A percentile compares a stretch with the other conserved stretches of the same genome.
Evolutionary conservation across 768 basidiomycete species (phyloP).

Genomic region (Myochromella boudieri): DNA sequence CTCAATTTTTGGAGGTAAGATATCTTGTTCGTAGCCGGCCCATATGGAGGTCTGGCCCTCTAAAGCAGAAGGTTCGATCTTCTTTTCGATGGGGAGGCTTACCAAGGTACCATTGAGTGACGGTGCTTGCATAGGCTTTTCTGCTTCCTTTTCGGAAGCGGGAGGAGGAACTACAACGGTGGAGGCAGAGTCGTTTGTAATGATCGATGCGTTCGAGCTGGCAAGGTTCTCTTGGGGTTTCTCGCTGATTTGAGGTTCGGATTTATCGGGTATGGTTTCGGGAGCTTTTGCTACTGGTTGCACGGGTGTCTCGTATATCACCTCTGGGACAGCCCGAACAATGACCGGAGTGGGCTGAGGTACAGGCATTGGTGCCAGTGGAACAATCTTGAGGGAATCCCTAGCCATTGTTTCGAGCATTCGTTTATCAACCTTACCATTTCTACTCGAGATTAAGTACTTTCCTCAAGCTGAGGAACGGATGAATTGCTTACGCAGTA

Average conservation of each 20-base stretch:
- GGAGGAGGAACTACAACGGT: not conserved
- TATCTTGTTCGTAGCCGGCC: constrained; percentile 53
- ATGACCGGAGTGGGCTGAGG: not conserved
- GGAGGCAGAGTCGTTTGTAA: constrained; percentile 5
- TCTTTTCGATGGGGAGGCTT: constrained; percentile 18
- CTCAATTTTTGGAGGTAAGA: constrained; percentile 51
- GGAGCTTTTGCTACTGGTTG: not conserved
- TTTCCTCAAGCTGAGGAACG: not conserved
- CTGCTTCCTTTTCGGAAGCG: too few species aligned
- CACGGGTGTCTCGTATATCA: constrained; percentile 1
- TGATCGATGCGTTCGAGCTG: constrained; percentile 3
- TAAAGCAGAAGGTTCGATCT: constrained; percentile 14
- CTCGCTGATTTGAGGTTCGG: constrained; percentile 3
- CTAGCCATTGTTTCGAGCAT: constrained; percentile 39
- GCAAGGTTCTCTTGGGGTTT: constrained; percentile 3
- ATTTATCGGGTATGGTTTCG: constrained; percentile 3
- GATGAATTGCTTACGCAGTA: constrained; percentile 36
- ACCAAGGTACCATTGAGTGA: constrained; percentile 21
- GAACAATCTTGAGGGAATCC: constrained; percentile 14
- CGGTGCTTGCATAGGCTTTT: not conserved
- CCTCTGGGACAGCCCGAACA: constrained; percentile 1
- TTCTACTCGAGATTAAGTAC: constrained; percentile 26
- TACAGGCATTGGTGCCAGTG: not conserved
- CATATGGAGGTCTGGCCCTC: constrained; percentile 38
- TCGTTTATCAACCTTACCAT: constrained; percentile 51